These are phyloP conservation scores for Calocera viscosa DNA, from an alignment of 768 basidiomycete genomes.

Conservation along the genomic window DNA sequence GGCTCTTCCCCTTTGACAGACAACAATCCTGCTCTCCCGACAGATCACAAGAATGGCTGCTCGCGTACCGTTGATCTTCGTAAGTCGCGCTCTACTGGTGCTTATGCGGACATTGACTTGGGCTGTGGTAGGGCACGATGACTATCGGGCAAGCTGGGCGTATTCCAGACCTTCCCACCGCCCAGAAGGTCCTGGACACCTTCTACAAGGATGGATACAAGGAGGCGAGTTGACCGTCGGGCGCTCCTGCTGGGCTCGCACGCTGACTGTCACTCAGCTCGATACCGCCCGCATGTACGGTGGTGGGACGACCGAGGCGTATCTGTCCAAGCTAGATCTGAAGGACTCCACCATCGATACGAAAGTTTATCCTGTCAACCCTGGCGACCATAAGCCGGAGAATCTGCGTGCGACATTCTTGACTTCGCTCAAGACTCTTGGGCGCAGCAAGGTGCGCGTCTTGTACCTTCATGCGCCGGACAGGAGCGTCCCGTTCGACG, in stretches of 20 bases:
- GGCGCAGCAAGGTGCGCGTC: conserved; percentile 37
- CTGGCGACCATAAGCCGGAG: conserved; percentile 35
- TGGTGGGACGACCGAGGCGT: conserved; percentile 20
- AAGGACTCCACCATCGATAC: conserved; percentile 36
- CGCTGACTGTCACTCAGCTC: neutral
- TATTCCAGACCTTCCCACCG: conserved; percentile 24
- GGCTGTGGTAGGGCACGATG: neutral
- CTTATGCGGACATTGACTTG: neutral
- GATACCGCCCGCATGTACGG: conserved; percentile 4
- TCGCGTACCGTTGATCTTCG: conserved; percentile 6
- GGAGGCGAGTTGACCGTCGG: conserved; percentile 37
- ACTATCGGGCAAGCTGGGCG: neutral
- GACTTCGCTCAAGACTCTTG: conserved; percentile 36
- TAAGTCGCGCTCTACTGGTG: neutral
- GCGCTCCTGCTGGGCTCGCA: neutral
- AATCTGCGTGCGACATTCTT: conserved; percentile 35
- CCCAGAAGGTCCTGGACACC: conserved; percentile 36
- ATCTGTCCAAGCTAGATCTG: conserved; percentile 34
- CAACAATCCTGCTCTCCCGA: neutral
- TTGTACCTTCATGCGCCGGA: conserved; percentile 54
- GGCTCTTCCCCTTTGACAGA: neutral
- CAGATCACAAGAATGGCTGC: neutral
- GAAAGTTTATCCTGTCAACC: conserved; percentile 35
- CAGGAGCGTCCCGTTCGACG: conserved; percentile 43
- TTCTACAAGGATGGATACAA: conserved; percentile 34